Conservation (phyloP, 169 alveolate genomes). For the Plasmodium vinckei region DNA sequence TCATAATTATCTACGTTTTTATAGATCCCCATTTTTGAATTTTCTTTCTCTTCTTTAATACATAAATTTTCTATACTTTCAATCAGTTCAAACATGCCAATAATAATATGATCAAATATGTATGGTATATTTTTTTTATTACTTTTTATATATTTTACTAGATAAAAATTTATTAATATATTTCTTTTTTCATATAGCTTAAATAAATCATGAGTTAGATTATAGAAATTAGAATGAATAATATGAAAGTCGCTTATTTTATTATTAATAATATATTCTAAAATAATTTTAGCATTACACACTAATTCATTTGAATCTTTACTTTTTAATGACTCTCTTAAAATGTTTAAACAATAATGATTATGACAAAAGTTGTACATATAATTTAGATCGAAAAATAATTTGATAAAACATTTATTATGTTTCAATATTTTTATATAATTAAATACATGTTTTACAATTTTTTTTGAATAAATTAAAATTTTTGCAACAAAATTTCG, state of each 20-base stretch:
- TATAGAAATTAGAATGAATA: constrained; percentile 38
- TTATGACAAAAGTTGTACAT: constrained; percentile 56
- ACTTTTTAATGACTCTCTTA: constrained; percentile 15
- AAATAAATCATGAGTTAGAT: constrained; percentile 50
- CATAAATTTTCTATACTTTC: constrained; percentile 14
- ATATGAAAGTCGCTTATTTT: constrained; percentile 45
- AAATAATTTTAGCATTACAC: constrained; percentile 32
- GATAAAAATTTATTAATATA: constrained; percentile 32
- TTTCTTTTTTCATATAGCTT: constrained; percentile 32
- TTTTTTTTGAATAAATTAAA: neutral
- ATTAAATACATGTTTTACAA: constrained; percentile 23
- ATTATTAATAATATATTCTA: constrained; percentile 36
- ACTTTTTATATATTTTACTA: constrained; percentile 17
- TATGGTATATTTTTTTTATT: constrained; percentile 42
- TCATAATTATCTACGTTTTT: neutral
- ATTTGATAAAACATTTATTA: constrained; percentile 34
- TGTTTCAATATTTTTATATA: constrained; percentile 49
- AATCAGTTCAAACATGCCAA: constrained; percentile 55
- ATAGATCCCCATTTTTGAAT: neutral
- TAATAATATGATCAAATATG: constrained; percentile 51
- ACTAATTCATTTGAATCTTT: constrained; percentile 34
- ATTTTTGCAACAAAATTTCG: constrained; percentile 6
- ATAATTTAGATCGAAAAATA: constrained; percentile 57
- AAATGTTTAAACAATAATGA: constrained; percentile 17
- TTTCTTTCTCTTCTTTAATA: neutral